phyloP scores from a whole-genome alignment of 2,329 filamentous ascomycete genomes.

The Clarireedia homoeocarpa region DNA sequence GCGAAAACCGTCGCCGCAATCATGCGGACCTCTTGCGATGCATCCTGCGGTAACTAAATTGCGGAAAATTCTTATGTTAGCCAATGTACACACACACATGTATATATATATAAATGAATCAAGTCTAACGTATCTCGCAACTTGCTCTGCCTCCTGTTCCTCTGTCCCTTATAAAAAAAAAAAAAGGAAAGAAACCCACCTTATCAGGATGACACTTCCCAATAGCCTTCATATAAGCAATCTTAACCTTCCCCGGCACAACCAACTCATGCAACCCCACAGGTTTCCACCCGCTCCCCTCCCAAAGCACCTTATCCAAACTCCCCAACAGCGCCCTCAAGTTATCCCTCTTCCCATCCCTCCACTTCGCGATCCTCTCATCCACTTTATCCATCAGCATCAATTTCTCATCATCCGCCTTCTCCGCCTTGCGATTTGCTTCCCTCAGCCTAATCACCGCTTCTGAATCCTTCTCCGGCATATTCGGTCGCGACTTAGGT shows the following conservation, averaged over 20 bases:
- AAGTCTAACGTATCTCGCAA: neutral
- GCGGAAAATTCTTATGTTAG: neutral
- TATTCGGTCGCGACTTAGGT: slow-evolving; percentile 29
- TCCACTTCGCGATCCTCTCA: slow-evolving; percentile 70
- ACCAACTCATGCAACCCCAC: slow-evolving; percentile 90
- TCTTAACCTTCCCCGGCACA: slow-evolving; percentile 90
- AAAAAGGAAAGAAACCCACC: slow-evolving; percentile 47
- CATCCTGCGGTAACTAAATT: slow-evolving; percentile 52
- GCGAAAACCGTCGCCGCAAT: slow-evolving; percentile 60
- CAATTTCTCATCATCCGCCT: slow-evolving; percentile 87
- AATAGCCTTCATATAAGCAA: slow-evolving; percentile 98
- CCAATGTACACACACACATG: too few species aligned
- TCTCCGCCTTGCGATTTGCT: slow-evolving; percentile 78
- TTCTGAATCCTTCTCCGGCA: slow-evolving; percentile 43
- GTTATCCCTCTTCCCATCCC: slow-evolving; percentile 87
- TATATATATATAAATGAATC: neutral
- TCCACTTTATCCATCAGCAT: slow-evolving; percentile 81
- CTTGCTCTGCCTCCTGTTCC: neutral
- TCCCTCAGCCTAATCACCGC: slow-evolving; percentile 76
- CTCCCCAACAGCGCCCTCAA: slow-evolving; percentile 79
- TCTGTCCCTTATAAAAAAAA: neutral
- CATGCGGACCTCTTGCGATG: slow-evolving; percentile 56
- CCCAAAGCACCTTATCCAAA: slow-evolving; percentile 84
- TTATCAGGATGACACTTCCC: slow-evolving; percentile 98
- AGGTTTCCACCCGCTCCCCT: slow-evolving; percentile 91